These are phyloP conservation scores for Ogataea naganishii DNA, from an alignment of 805 yeast genomes.

Conservation along the genomic window DNA sequence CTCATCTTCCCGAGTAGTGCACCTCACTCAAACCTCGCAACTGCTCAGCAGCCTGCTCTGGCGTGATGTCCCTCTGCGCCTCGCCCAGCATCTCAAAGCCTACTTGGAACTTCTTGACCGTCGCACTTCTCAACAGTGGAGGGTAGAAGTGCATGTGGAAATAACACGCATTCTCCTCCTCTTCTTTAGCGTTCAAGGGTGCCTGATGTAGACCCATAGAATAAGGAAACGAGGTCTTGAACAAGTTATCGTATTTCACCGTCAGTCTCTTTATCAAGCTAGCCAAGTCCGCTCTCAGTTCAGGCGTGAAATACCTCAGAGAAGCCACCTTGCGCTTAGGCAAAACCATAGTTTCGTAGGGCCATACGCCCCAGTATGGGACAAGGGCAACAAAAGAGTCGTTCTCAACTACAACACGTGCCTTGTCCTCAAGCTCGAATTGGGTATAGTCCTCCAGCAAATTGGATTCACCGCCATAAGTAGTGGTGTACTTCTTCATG, in stretches of 20 bases:
- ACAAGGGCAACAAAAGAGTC: conserved; percentile 60
- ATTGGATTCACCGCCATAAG: conserved; percentile 37
- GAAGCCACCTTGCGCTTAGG: conserved; percentile 47
- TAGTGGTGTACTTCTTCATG: conserved; percentile 36
- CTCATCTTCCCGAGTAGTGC: conserved; percentile 19
- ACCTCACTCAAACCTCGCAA: conserved; percentile 34
- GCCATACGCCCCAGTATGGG: conserved; percentile 83
- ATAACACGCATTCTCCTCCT: conserved; percentile 37
- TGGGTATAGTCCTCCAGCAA: conserved; percentile 55
- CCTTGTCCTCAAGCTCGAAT: conserved; percentile 40
- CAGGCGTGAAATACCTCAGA: conserved; percentile 34
- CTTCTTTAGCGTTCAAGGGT: conserved; percentile 40
- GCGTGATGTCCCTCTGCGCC: conserved; percentile 62
- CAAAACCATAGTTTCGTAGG: conserved; percentile 61
- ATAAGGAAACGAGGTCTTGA: conserved; percentile 64
- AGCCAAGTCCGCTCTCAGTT: conserved; percentile 49
- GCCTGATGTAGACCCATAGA: conserved; percentile 82
- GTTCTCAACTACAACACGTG: conserved; percentile 49
- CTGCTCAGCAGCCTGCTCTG: conserved; percentile 57
- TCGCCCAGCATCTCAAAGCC: conserved; percentile 62
- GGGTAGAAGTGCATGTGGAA: conserved; percentile 77
- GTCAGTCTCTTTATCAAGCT: conserved; percentile 43
- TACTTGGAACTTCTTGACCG: conserved; percentile 67
- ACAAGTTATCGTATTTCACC: conserved; percentile 60
- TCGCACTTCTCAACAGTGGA: conserved; percentile 65